Evolutionary conservation across 2,329 filamentous ascomycete genomes (phyloP).

Genomic region (Colletotrichum sublineola): DNA sequence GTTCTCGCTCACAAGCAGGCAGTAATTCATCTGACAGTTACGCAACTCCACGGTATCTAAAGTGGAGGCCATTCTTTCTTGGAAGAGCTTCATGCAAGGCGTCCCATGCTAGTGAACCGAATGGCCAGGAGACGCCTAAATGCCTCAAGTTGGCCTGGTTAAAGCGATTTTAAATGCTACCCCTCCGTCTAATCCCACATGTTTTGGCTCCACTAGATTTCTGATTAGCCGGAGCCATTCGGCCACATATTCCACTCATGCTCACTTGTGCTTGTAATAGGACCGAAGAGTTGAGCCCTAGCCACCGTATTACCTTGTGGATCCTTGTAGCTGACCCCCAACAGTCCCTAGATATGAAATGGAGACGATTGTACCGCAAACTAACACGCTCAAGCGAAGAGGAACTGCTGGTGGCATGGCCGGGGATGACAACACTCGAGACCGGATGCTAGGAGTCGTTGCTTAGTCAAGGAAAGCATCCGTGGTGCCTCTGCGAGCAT

Average conservation of each 20-base stretch:
- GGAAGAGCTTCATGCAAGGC: not conserved
- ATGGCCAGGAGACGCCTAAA: not conserved
- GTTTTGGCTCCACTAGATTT: not conserved
- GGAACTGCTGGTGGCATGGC: not conserved
- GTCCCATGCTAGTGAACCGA: not conserved
- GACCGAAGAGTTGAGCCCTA: too few relatives aligned
- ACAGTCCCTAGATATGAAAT: too few relatives aligned
- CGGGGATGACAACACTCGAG: not conserved
- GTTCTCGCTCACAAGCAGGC: not conserved
- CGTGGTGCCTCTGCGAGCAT: too few relatives aligned
- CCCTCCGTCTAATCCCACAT: not conserved
- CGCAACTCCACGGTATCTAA: not conserved
- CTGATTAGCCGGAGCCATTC: not conserved
- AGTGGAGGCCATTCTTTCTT: not conserved
- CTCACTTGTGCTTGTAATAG: not conserved
- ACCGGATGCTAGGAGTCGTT: not conserved
- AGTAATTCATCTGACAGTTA: not conserved
- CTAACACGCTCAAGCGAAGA: not conserved
- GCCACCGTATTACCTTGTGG: too few relatives aligned
- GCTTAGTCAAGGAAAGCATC: too few relatives aligned
- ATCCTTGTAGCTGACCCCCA: too few relatives aligned
- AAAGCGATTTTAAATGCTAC: not conserved
- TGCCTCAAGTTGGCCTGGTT: not conserved
- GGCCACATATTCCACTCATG: not conserved
- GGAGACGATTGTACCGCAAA: not conserved